Conservation (phyloP, 805 yeast genomes). For the Cyberlindnera misumaiensis region DNA sequence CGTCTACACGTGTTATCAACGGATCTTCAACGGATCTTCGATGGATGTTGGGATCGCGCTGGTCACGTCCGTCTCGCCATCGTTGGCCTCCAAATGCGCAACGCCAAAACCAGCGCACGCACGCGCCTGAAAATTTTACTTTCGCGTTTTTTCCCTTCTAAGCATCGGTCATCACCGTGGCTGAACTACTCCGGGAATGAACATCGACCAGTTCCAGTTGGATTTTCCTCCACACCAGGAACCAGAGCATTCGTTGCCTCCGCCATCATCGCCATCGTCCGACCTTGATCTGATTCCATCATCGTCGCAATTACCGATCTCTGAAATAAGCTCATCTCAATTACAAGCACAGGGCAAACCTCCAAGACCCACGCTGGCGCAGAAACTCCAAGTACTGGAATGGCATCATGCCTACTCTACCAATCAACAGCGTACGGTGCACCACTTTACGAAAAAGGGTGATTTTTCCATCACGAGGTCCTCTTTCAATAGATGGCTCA, state of each 20-base stretch:
- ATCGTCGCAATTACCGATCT: slow-evolving; percentile 3
- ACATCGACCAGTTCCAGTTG: slow-evolving; percentile 1
- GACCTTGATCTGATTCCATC: slow-evolving; percentile 4
- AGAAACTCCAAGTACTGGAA: slow-evolving; percentile 29
- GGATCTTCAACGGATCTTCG: too few relatives aligned
- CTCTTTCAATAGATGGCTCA: slow-evolving; percentile 34
- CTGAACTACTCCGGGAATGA: background rate
- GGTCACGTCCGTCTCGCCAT: too few relatives aligned
- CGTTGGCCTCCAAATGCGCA: too few relatives aligned
- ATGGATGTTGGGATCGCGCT: too few relatives aligned
- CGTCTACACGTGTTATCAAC: background rate
- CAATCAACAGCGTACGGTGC: slow-evolving; percentile 30
- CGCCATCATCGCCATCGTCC: background rate
- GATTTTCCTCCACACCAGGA: slow-evolving; percentile 1
- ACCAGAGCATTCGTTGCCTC: background rate
- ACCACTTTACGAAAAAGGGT: slow-evolving; percentile 24
- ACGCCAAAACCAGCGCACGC: background rate
- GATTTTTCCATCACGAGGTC: slow-evolving; percentile 32
- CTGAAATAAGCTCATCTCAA: slow-evolving; percentile 1
- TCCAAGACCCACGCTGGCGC: slow-evolving; percentile 32
- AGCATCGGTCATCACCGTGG: background rate
- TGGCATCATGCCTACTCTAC: slow-evolving; percentile 29
- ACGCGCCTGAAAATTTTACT: background rate
- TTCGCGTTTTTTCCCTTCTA: background rate
- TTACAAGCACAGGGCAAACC: slow-evolving; percentile 8